Evolutionary conservation across 371 early-diverging fungal species (phyloP).

Genomic region (Blyttiomyces sp.): DNA sequence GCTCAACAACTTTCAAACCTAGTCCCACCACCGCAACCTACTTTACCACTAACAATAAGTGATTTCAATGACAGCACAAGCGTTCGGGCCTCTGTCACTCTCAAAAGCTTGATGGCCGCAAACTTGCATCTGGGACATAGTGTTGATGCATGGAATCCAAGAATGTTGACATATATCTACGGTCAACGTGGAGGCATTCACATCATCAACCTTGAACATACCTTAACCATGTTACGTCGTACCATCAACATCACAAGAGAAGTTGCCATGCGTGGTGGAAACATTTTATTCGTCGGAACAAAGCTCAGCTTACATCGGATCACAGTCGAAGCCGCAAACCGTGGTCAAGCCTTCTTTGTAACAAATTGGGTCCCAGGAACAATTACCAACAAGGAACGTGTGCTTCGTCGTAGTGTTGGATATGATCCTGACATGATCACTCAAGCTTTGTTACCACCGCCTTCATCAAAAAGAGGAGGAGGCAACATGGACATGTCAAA

Average conservation of each 20-base stretch:
- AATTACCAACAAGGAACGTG: slow-evolving; percentile 79
- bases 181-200: slow-evolving; percentile 89
- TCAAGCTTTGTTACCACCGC: no score
- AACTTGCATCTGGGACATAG: slow-evolving; percentile 91
- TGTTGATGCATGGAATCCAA: slow-evolving; percentile 72
- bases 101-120: slow-evolving; percentile 65
- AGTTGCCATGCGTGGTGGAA: slow-evolving; percentile 76
- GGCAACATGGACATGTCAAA: slow-evolving; percentile 4
- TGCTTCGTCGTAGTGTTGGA: slow-evolving; percentile 46
- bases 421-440: slow-evolving; percentile 43
- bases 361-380: slow-evolving; percentile 88
- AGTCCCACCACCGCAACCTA: no score
- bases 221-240: slow-evolving; percentile 75
- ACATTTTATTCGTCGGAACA: slow-evolving; percentile 87
- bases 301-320: slow-evolving; percentile 63
- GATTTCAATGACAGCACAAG: background rate
- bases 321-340: slow-evolving; percentile 78
- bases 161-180: slow-evolving; percentile 82
- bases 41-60: no score
- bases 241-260: background rate
- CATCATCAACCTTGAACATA: slow-evolving; percentile 93
- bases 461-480: no score
- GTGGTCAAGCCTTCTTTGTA: slow-evolving; percentile 76
- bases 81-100: no score
- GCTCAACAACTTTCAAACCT: no score